Percentiles rank a stretch among this genome's conserved stretches.
phyloP scores from a whole-genome alignment of 345 rosid genomes.

The Sisymbrium altissimum region DNA sequence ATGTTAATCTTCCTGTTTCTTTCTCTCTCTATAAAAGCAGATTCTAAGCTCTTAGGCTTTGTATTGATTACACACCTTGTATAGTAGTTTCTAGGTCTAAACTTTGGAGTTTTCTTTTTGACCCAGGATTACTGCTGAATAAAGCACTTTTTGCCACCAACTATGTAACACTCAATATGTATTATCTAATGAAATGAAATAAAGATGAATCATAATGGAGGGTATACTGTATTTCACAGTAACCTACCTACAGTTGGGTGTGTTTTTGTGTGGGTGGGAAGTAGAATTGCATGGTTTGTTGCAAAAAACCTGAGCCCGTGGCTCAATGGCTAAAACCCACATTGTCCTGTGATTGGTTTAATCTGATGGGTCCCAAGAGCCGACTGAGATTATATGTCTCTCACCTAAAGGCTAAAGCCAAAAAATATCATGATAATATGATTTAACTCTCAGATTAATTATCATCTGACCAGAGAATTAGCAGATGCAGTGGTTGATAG shows the following conservation, averaged over 20 bases:
- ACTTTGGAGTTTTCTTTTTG: neutral
- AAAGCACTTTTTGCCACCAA: conserved; percentile 28
- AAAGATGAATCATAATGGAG: neutral
- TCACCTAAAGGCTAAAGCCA: conserved; percentile 20
- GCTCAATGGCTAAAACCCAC: conserved; percentile 56
- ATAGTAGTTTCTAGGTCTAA: conserved; percentile 13
- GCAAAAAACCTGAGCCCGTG: conserved; percentile 43
- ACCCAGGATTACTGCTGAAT: conserved; percentile 29
- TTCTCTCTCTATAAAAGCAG: neutral
- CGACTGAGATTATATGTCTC: conserved; percentile 11
- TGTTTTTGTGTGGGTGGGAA: conserved; percentile 2
- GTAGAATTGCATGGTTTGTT: conserved; percentile 27
- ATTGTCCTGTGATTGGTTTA: conserved; percentile 1
- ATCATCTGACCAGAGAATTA: conserved; percentile 19
- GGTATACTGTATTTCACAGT: conserved; percentile 30
- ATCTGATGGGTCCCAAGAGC: conserved; percentile 31
- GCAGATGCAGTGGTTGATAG: conserved; percentile 23
- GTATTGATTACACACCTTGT: neutral
- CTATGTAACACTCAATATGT: conserved; percentile 9
- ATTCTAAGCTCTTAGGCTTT: conserved; percentile 25
- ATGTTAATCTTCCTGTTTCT: conserved; percentile 1
- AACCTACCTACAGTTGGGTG: conserved; percentile 39
- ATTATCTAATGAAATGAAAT: conserved; percentile 4
- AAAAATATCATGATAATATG: neutral
- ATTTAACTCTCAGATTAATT: conserved; percentile 17